These are phyloP conservation scores for rapeseed (Brassica napus) DNA, from an alignment of 345 rosid species.

Conservation along the genomic window Da-Ae NC_063450.1:18312501-18313000, in stretches of 20 bases:
- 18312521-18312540: too few species aligned
- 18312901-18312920: neutral
- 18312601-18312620: neutral
- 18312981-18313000: too few species aligned
- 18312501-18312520: too few species aligned
- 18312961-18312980: too few species aligned
- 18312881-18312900: neutral
- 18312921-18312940: too few species aligned
- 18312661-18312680: neutral
- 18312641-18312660: neutral
- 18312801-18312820: conserved; percentile 23
- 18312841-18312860: conserved; percentile 15
- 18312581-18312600: neutral
- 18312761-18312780: conserved; percentile 27
- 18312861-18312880: conserved; percentile 21
- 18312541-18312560: neutral
- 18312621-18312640: neutral
- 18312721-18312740: conserved; percentile 19
- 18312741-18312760: conserved; percentile 34
- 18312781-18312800: conserved; percentile 35
- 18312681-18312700: conserved; percentile 19
- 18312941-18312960: too few species aligned
- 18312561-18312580: neutral
- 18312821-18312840: conserved; percentile 15
- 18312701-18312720: neutral